Evolutionary conservation across 257 asterid species (phyloP), one percentile per base, ranked within the genome.

Genomic region (Lithospermum erythrorhizon): DNA sequence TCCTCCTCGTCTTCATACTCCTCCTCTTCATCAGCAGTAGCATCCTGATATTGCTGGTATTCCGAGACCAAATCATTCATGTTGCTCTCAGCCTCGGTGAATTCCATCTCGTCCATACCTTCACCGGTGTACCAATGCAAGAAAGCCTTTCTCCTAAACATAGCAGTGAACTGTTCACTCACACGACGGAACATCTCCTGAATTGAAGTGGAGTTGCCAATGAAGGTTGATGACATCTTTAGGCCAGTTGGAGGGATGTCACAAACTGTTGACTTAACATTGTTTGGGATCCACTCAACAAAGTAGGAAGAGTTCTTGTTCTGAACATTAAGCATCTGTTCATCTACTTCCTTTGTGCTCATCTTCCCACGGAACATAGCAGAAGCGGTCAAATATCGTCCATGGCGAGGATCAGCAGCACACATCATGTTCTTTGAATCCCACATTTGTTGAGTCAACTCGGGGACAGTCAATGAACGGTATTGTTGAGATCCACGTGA

Each of bases 171-270:
- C 22, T 79, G 84, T 21, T 79, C 84, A 7, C 84, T 76, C 51
- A 79, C 81, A 10, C 84, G 78, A 19, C 84, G 78, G 73, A 79
- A 76, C 84, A 79, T 78, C 60, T 75, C 81, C 58, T 78, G 83
- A 14, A 75, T 78, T 13, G 83, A 78, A 4, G 83, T 78, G 7
- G 83, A 78, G 70, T 78, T 78, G 29, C 83, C 81, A 22, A 75
- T 69, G 41, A 78, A 78, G 0, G 83, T 78, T 4, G 83, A 75
- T 3, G 83, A 73, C 83, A 75, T 75, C 73, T 69, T 78, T 5
- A 78, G 70, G 24, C 82, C 84, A 37, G 81, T 79, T n/a, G 84
- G 84, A n/a, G 84, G 81, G n/a, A 79, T 79, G 55, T 79, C 84
- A 62, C 84, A 79, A 17, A 79, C 84, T 1, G 81, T 79, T 22